phyloP scores from a whole-genome alignment of 2,329 filamentous ascomycete species.

The Neofusicoccum kwambonambiense region DNA sequence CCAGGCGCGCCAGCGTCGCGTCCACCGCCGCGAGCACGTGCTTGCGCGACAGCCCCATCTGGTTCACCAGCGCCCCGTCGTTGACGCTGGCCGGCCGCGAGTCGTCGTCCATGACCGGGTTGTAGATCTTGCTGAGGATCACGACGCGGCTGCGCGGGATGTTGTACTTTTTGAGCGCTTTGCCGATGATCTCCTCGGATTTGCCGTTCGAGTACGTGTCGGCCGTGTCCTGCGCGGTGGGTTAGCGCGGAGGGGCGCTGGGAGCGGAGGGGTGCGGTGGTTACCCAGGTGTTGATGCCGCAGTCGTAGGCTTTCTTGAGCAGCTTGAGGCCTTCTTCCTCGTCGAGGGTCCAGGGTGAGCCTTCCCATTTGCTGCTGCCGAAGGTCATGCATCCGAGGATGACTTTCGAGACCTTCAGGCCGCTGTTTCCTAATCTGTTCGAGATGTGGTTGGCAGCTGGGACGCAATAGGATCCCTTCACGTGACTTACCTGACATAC shows the following conservation, averaged over 20 bases:
- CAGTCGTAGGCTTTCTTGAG: conserved; percentile 37
- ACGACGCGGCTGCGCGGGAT: conserved; percentile 31
- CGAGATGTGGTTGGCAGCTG: no score
- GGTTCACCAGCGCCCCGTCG: conserved; percentile 33
- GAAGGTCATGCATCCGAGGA: conserved; percentile 56
- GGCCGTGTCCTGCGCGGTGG: conserved; percentile 14
- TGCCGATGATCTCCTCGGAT: conserved; percentile 30
- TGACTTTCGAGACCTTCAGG: conserved; percentile 51
- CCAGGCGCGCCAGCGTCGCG: conserved; percentile 41
- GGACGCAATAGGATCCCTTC: no score
- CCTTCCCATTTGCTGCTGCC: conserved; percentile 43
- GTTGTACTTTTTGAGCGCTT: conserved; percentile 25
- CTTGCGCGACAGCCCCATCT: conserved; percentile 36
- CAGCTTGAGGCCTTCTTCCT: conserved; percentile 37
- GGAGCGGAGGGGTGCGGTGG: conserved; percentile 36
- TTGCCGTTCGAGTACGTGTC: conserved; percentile 27
- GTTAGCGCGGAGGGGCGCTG: background rate
- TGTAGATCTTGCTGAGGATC: conserved; percentile 30
- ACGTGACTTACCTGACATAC: background rate
- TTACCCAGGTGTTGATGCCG: conserved; percentile 45
- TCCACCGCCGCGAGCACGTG: conserved; percentile 43
- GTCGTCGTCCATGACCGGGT: conserved; percentile 19
- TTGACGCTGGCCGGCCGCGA: conserved; percentile 12
- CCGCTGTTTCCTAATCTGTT: background rate
- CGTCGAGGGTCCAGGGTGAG: conserved; percentile 40